Evolutionary conservation across 2,329 filamentous ascomycete genomes (phyloP).

Genomic region (Pseudocercospora ulei): DNA sequence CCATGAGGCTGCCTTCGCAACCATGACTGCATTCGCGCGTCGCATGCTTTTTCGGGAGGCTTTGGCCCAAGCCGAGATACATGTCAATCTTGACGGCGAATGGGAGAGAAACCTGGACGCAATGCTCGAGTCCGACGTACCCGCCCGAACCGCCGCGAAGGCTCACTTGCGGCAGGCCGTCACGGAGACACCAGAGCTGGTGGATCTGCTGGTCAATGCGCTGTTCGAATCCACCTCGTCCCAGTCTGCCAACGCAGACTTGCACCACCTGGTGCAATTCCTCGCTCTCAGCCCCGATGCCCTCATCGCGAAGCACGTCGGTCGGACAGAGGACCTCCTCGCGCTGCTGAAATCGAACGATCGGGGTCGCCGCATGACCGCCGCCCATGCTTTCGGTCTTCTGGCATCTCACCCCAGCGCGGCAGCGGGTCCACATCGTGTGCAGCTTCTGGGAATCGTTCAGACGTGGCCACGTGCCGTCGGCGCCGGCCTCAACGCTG

Average conservation of each 20-base stretch:
- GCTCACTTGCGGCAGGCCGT: constrained; percentile 39
- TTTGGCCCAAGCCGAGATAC: too few species aligned
- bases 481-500: constrained; percentile 50
- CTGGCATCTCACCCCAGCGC: constrained; percentile 54
- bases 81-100: constrained; percentile 53
- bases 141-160: constrained; percentile 52
- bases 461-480: constrained; percentile 50
- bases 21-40: constrained; percentile 35
- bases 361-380: constrained; percentile 54
- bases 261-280: constrained; percentile 42
- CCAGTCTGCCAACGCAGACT: constrained; percentile 32
- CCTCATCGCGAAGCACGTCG: constrained; percentile 44
- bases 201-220: constrained; percentile 22
- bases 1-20: constrained; percentile 23
- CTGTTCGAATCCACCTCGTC: constrained; percentile 23
- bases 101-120: constrained; percentile 76
- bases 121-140: constrained; percentile 59
- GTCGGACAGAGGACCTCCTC: constrained; percentile 47
- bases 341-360: constrained; percentile 61
- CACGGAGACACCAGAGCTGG: constrained; percentile 37
- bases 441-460: constrained; percentile 33
- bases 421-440: constrained; percentile 37
- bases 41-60: constrained; percentile 46
- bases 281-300: constrained; percentile 48
- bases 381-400: constrained; percentile 65